A percentile compares a stretch with the other conserved stretches of the same genome.
Evolutionary conservation across 2,329 filamentous ascomycete genomes (phyloP).

Genomic region (Xylaria sp.): DNA sequence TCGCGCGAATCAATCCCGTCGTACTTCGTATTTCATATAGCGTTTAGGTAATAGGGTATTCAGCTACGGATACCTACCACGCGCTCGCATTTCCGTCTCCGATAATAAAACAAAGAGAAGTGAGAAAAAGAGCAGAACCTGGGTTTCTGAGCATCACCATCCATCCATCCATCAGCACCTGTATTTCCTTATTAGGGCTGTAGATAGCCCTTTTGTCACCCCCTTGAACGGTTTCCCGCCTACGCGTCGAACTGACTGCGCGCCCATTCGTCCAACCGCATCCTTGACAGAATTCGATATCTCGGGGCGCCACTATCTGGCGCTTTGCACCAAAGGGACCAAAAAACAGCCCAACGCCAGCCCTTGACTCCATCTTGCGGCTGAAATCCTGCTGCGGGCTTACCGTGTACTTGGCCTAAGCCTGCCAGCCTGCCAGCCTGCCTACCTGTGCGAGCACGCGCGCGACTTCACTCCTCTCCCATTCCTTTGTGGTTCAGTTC

Average conservation of each 20-base stretch:
- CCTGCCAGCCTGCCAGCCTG: background rate
- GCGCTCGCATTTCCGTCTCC: too few relatives aligned
- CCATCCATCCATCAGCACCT: too few relatives aligned
- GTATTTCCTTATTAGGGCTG: too few relatives aligned
- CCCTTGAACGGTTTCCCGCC: background rate
- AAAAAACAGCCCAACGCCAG: background rate
- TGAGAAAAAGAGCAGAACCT: background rate
- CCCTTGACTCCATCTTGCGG: slow-evolving; percentile 20
- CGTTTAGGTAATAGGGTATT: too few relatives aligned
- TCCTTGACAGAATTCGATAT: slow-evolving; percentile 3
- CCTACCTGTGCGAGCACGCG: background rate
- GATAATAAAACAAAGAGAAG: background rate
- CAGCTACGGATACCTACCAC: too few relatives aligned
- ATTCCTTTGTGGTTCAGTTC: slow-evolving; percentile 19
- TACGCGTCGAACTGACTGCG: background rate
- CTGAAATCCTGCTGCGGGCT: slow-evolving; percentile 13
- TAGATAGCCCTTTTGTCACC: background rate
- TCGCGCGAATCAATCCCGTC: slow-evolving; percentile 20
- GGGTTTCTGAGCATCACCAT: too few relatives aligned
- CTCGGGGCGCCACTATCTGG: slow-evolving; percentile 3
- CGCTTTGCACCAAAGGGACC: background rate
- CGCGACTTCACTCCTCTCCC: background rate
- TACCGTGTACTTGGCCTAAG: background rate
- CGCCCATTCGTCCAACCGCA: slow-evolving; percentile 13
- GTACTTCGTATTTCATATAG: too few relatives aligned